Evolutionary conservation across 2,329 filamentous ascomycete genomes (phyloP).

Genomic region (Cordyceps fumosorosea): DNA sequence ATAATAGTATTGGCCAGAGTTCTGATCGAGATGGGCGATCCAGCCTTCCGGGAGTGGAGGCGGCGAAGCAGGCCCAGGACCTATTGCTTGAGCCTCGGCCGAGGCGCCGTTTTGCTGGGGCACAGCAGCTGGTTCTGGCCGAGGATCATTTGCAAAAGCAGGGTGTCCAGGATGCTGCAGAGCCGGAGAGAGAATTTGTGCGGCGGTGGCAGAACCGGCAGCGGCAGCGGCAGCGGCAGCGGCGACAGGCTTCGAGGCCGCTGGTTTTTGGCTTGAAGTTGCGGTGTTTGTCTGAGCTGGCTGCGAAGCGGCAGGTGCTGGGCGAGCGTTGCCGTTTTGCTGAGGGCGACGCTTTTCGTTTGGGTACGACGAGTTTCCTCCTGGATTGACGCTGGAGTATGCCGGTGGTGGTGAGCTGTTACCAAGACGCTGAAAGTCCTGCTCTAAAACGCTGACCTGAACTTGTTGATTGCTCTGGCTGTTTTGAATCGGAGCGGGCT

Average conservation of each 20-base stretch:
- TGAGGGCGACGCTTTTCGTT: conserved; percentile 66
- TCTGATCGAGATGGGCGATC: conserved; percentile 94
- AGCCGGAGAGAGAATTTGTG: conserved; percentile 31
- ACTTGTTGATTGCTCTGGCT: conserved; percentile 26
- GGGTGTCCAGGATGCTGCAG: conserved; percentile 65
- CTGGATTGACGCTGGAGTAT: conserved; percentile 70
- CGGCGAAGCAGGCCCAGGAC: conserved; percentile 63
- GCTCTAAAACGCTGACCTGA: conserved; percentile 68
- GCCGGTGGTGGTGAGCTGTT: conserved; percentile 86
- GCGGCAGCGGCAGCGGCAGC: conserved; percentile 19
- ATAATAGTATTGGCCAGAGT: conserved; percentile 97
- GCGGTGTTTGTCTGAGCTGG: conserved; percentile 25
- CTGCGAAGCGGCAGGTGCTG: conserved; percentile 22
- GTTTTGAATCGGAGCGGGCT: conserved; percentile 19
- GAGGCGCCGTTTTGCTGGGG: conserved; percentile 27
- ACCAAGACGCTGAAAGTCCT: conserved; percentile 79
- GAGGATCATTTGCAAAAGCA: conserved; percentile 81
- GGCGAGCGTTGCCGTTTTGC: conserved; percentile 18
- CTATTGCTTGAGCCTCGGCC: conserved; percentile 17
- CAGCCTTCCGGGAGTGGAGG: conserved; percentile 94
- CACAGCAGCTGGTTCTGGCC: conserved; percentile 46
- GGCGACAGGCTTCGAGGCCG: conserved; percentile 13
- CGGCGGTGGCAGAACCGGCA: conserved; percentile 25
- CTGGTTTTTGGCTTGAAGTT: conserved; percentile 16
- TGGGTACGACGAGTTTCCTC: conserved; percentile 56